A percentile compares a stretch with the other conserved stretches of the same genome.
Conservation (phyloP, 2,329 filamentous ascomycete species). For the Nigrospora osmanthi region DNA sequence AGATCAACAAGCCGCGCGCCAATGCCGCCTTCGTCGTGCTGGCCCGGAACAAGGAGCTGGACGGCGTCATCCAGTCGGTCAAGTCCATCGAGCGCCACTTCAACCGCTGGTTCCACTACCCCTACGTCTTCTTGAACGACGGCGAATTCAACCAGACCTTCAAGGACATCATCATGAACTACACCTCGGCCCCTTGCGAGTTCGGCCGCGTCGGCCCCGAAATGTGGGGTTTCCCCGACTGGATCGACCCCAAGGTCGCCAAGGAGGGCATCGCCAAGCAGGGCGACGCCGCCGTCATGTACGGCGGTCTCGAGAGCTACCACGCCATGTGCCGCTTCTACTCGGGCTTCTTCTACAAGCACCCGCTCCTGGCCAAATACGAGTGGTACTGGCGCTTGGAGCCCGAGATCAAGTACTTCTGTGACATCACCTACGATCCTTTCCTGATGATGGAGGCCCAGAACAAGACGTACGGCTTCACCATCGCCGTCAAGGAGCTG, state of each 20-base stretch:
- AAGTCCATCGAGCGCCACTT: slow-evolving; percentile 98
- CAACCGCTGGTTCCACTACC: slow-evolving; percentile 98
- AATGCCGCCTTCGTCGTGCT: slow-evolving; percentile 96
- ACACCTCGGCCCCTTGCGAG: slow-evolving; percentile 81
- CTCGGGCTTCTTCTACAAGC: slow-evolving; percentile 97
- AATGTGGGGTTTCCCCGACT: slow-evolving; percentile 96
- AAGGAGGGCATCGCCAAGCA: slow-evolving; percentile 96
- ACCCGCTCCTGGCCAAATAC: slow-evolving; percentile 89
- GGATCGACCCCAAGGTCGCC: slow-evolving; percentile 88
- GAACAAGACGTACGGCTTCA: slow-evolving; percentile 98
- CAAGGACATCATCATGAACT: slow-evolving; percentile 78
- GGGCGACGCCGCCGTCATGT: slow-evolving; percentile 97
- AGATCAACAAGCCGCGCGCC: slow-evolving; percentile 70
- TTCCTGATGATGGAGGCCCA: slow-evolving; percentile 89
- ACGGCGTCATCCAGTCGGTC: slow-evolving; percentile 91
- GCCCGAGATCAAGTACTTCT: slow-evolving; percentile 99
- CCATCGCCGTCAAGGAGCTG: slow-evolving; percentile 96
- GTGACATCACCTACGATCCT: slow-evolving; percentile 97
- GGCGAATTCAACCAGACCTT: slow-evolving; percentile 94
- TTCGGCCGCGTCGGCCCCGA: slow-evolving; percentile 87
- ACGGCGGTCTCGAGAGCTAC: slow-evolving; percentile 96
- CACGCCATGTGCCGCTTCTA: slow-evolving; percentile 99
- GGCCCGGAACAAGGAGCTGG: slow-evolving; percentile 90
- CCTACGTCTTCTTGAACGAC: slow-evolving; percentile 97
- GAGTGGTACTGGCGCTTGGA: slow-evolving; percentile 99